Evolutionary conservation across 2,329 filamentous ascomycete species (phyloP).

Genomic region (Trichoderma aggressivum): DNA sequence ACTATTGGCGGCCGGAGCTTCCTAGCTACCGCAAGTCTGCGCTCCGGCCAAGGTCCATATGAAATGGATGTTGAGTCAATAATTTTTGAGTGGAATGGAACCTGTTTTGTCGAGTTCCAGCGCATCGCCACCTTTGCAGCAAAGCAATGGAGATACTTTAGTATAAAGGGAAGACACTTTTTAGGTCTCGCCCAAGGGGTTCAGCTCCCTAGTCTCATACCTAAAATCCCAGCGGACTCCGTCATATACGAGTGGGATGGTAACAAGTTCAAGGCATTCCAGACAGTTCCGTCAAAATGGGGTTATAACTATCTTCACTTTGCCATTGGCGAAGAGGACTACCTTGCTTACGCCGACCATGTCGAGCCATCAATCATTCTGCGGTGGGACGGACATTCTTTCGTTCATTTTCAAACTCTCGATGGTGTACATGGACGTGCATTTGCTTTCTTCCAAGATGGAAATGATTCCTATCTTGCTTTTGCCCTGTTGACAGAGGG

Average conservation of each 20-base stretch:
- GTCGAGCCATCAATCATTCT: neutral
- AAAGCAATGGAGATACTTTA: neutral
- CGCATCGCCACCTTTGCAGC: neutral
- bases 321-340: neutral
- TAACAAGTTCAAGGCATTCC: neutral
- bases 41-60: neutral
- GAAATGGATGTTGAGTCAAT: neutral
- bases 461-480: neutral
- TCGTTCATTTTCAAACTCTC: neutral
- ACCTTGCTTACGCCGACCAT: neutral
- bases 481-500: neutral
- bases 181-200: neutral
- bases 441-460: neutral
- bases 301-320: neutral
- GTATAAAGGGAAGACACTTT: neutral
- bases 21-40: neutral
- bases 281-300: neutral
- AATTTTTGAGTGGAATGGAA: neutral
- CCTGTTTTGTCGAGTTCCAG: neutral
- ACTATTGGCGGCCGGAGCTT: neutral
- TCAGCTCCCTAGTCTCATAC: neutral
- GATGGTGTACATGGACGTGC: neutral
- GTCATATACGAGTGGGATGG: neutral
- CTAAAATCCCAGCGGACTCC: neutral
- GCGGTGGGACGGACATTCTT: neutral